A percentile compares a stretch with the other conserved stretches of the same genome.
Evolutionary conservation across 768 basidiomycete genomes (phyloP).

Genomic region (Mycena albidolilacea): DNA sequence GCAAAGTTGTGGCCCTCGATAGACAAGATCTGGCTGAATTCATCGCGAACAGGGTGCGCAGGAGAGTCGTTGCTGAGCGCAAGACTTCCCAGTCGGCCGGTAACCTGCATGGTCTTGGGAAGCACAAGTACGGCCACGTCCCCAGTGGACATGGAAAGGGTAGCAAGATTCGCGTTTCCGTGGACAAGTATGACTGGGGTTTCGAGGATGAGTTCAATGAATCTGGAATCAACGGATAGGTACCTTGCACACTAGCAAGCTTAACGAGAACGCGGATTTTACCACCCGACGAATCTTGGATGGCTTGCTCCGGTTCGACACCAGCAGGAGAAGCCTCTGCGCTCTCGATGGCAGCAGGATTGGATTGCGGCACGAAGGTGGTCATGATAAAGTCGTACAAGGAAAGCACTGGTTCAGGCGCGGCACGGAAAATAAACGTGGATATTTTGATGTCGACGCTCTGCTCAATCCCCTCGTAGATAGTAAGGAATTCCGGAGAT

Average conservation of each 20-base stretch:
- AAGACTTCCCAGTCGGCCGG: conserved; percentile 87
- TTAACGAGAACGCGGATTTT: conserved; percentile 89
- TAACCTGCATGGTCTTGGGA: conserved; percentile 81
- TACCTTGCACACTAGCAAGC: conserved; percentile 88
- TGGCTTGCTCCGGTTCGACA: conserved; percentile 28
- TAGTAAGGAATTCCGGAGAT: conserved; percentile 87
- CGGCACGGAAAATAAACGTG: conserved; percentile 89
- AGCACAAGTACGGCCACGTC: conserved; percentile 85
- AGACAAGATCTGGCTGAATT: conserved; percentile 89
- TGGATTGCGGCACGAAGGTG: conserved; percentile 82
- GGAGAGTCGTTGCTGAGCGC: conserved; percentile 83
- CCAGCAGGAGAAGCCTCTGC: conserved; percentile 23
- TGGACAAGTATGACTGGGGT: conserved; percentile 84
- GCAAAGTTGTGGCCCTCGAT: conserved; percentile 97
- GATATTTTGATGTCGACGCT: conserved; percentile 89
- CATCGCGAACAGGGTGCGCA: conserved; percentile 63
- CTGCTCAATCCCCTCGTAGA: conserved; percentile 91
- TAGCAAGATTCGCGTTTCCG: conserved; percentile 79
- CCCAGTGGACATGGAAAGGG: conserved; percentile 91
- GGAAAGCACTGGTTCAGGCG: conserved; percentile 91
- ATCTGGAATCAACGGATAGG: conserved; percentile 37
- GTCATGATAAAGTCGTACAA: conserved; percentile 98
- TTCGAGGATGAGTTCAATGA: conserved; percentile 4
- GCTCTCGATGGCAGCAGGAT: conserved; percentile 23
- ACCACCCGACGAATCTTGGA: conserved; percentile 47